Evolutionary conservation across 495 filamentous ascomycete genomes (phyloP), one percentile per base, ranked within the genome.

Genomic region (Antarctomyces pellizariae): DNA sequence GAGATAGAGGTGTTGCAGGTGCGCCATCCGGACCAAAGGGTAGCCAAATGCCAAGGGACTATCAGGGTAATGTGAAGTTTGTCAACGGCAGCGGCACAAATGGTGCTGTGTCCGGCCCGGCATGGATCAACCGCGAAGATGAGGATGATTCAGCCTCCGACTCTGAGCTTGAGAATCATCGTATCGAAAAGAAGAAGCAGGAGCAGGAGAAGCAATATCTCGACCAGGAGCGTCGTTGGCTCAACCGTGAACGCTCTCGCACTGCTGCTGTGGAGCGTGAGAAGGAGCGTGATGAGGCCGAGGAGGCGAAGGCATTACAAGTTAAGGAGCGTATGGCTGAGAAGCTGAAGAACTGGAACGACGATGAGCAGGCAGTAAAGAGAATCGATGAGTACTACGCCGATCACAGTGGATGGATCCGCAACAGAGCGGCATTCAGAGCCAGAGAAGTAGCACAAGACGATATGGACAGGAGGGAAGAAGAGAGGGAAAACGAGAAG

Each of bases 81-180:
- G 71, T 93, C 10, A 91, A 90, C 38, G 83, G 83, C 2, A 68
- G 62, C 11, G 60, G 60, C 10, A 54, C 67, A 2, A 79, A 78
- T 35, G 70, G 69, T 14, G 53, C 52, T 25, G 44, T 43, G 10
- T 36, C 34, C 24, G 52, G 53, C 2, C 54, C 55, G 7, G 42
- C 48, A 11, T 57, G 52, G 29, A 49, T 63, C 30, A 60, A 68
- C 22, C 59, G 59, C 7, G 77, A 89, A 28, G 83, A 84, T 16
- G 86, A 93, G 33, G 78, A 92, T 19, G 72, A 70, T n/a, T 71
- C 80, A 33, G 78, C 76, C 0, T 75, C 68, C 36, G 89, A 99
- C 41, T 66, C 72, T 13, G 86, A 92, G 41, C 63, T 95, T 8
- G 71, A 90, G 43, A 57, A 62, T 10, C 58, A 78, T 15, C 64